Percentiles rank a stretch among this genome's conserved stretches.
Conservation (phyloP, 2,329 filamentous ascomycete species). For the Aspergillus persii region DNA sequence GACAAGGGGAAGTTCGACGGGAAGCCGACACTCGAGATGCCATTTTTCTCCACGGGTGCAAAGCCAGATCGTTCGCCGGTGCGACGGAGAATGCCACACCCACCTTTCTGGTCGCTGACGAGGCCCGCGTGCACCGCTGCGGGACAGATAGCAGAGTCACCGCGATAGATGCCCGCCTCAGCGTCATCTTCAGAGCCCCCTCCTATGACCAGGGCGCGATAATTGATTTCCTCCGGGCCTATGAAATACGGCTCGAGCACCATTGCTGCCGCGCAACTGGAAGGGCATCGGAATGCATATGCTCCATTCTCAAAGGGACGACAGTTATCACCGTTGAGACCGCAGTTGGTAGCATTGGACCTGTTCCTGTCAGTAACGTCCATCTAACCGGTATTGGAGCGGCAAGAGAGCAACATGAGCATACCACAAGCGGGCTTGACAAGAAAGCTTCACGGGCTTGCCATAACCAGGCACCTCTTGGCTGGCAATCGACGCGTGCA, state of each 20-base stretch:
- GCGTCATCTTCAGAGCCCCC: conserved; percentile 45
- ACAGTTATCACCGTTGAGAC: conserved; percentile 56
- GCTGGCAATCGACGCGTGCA: conserved; percentile 31
- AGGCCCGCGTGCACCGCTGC: conserved; percentile 61
- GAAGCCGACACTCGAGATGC: conserved; percentile 54
- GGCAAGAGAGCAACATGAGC: not conserved
- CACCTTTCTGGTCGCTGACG: conserved; percentile 53
- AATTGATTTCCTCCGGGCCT: conserved; percentile 55
- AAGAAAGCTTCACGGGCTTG: conserved; percentile 35
- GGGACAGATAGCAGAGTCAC: conserved; percentile 61
- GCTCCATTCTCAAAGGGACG: conserved; percentile 55
- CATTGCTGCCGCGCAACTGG: conserved; percentile 53
- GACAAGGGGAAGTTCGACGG: conserved; percentile 58
- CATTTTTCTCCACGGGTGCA: conserved; percentile 45
- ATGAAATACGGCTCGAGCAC: conserved; percentile 57
- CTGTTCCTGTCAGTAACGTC: conserved; percentile 16
- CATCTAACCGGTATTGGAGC: not conserved
- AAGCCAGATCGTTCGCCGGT: conserved; percentile 52
- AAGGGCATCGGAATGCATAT: conserved; percentile 58
- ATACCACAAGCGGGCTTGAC: conserved; percentile 36
- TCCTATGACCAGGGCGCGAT: conserved; percentile 55
- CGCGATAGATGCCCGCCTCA: conserved; percentile 52
- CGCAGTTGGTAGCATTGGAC: conserved; percentile 47
- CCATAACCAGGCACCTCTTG: conserved; percentile 34
- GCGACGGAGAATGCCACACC: conserved; percentile 56